Base-by-base conservation (phyloP, 2,329 filamentous ascomycete species). In the Plenodomus biglobosus region DNA sequence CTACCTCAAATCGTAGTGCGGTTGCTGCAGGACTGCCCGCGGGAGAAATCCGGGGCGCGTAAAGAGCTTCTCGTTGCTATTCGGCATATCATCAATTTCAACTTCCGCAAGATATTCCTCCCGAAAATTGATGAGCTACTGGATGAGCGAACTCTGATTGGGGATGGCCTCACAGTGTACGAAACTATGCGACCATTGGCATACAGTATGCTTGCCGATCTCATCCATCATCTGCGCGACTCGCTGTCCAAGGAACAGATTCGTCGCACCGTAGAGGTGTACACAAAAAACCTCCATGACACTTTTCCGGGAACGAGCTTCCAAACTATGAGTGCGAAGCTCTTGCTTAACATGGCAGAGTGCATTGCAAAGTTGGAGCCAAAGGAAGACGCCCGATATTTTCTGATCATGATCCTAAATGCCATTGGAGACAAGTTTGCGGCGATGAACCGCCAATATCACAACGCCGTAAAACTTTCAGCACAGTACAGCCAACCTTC, bases 351-450 rank as follows among this genome's bases (percentile, higher is more conserved):
- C 70, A 95, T 99, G 90, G 94, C 92, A 0, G 95, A 99, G 65
- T 95, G 90, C 69, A 99, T 99, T 65, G 90, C 92, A 1, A 95
- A 92, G 71, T 82, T 99, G 61, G 87, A 88, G 17, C 90, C 96
- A 68, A 99, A 97, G 75, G 85, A 87, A 37, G 92, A 99, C 70
- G 94, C 94, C 19, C 86, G 95, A 5, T 92, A 97, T 70, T 96
- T 96, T 69, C 77, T 99, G 52, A 90, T 99, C 66, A 94, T 95
- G 85, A 97, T 99, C 38, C 76, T 99, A 47, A 95, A 97, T 72
- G 94, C 95, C 8, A 97, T 99, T 60, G 94, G 90, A 40, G 94
- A 99, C 68, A 99, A 99, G 69, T 97, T 99, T 68, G 92, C 92
- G 1, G 86, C 91, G 2, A 99, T 99, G 94, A 99, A 99, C 67